phyloP scores from a whole-genome alignment of 2,329 filamentous ascomycete genomes.

The Apiospora phragmitis region DNA sequence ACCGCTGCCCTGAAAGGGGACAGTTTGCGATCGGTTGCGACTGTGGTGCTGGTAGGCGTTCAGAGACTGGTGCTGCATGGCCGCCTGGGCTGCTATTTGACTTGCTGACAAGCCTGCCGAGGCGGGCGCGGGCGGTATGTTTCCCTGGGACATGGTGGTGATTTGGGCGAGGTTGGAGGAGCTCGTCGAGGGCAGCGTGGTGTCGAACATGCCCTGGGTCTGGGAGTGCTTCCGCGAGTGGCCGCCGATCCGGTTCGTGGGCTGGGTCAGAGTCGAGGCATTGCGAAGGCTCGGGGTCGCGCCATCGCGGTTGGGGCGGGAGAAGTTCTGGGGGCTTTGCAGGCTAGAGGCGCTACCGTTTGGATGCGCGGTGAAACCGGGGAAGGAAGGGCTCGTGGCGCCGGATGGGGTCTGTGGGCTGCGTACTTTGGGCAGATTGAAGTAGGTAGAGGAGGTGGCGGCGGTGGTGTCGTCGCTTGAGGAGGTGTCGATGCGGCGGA shows the following conservation, averaged over 20 bases:
- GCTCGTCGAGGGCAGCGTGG: conserved; percentile 65
- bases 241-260: conserved; percentile 33
- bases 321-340: conserved; percentile 60
- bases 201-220: conserved; percentile 76
- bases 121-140: conserved; percentile 30
- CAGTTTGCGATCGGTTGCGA: conserved; percentile 73
- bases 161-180: conserved; percentile 55
- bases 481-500: conserved; percentile 46
- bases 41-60: conserved; percentile 36
- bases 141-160: conserved; percentile 39
- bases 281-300: conserved; percentile 36
- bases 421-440: conserved; percentile 47
- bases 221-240: conserved; percentile 63
- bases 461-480: conserved; percentile 43
- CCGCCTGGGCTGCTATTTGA: conserved; percentile 78
- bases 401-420: conserved; percentile 34
- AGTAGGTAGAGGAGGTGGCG: conserved; percentile 23
- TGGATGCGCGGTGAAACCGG: conserved; percentile 47
- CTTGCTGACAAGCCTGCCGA: conserved; percentile 59
- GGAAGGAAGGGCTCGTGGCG: conserved; percentile 48
- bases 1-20: conserved; percentile 54
- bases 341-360: conserved; percentile 50
- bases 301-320: conserved; percentile 46
- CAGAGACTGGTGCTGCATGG: conserved; percentile 55
- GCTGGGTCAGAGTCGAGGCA: conserved; percentile 44